These are phyloP conservation scores for Raddia guianensis DNA, from an alignment of 176 grass and related monocot species.

Conservation along the genomic window DNA sequence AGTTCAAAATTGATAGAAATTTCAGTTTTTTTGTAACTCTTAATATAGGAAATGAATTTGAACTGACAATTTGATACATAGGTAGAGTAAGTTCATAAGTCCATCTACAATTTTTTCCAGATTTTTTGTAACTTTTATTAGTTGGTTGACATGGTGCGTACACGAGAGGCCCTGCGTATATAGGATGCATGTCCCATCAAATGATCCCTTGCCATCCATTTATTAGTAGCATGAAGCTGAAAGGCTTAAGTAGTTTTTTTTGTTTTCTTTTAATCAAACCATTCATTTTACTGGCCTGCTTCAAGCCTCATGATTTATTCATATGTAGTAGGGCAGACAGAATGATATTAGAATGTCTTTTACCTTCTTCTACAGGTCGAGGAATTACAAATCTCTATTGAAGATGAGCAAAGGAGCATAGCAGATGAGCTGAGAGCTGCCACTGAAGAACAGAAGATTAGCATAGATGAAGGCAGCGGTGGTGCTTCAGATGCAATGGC, in stretches of 20 bases:
- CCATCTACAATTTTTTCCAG: too few relatives aligned
- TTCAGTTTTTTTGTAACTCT: too few relatives aligned
- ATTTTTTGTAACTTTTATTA: too few relatives aligned
- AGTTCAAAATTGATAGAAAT: too few relatives aligned
- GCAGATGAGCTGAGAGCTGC: slow-evolving; percentile 64
- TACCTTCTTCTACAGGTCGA: slow-evolving; percentile 59
- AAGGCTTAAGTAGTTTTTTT: background rate
- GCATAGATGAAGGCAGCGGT: slow-evolving; percentile 62
- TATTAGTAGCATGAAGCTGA: background rate
- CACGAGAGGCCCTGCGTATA: too few relatives aligned
- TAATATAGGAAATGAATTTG: too few relatives aligned
- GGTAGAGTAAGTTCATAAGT: too few relatives aligned
- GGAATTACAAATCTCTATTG: slow-evolving; percentile 71
- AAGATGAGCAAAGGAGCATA: slow-evolving; percentile 82
- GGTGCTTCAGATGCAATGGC: slow-evolving; percentile 81
- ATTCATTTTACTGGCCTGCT: background rate
- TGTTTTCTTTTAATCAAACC: background rate
- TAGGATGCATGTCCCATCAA: too few relatives aligned
- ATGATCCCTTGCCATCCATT: background rate
- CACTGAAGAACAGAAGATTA: slow-evolving; percentile 60
- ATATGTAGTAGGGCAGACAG: background rate
- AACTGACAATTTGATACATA: too few relatives aligned
- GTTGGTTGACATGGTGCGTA: too few relatives aligned
- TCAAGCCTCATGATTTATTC: background rate
- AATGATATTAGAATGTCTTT: slow-evolving; percentile 3